Conservation (phyloP, 108 stramenopile genomes). For the Asterionellopsis glacialis region DNA sequence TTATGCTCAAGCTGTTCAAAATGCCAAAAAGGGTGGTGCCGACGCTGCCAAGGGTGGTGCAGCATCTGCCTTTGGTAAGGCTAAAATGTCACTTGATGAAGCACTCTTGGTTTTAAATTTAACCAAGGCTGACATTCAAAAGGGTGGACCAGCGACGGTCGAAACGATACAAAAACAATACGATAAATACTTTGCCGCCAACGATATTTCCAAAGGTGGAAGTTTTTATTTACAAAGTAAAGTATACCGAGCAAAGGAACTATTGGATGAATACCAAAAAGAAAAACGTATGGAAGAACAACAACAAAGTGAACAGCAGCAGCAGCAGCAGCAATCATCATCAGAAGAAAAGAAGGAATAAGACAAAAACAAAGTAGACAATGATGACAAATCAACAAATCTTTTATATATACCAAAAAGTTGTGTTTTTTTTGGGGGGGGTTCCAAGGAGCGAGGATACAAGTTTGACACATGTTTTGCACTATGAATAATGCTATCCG, state of each 20-base stretch:
- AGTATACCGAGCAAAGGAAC: slow-evolving; percentile 91
- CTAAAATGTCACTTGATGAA: slow-evolving; percentile 19
- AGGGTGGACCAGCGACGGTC: too few species aligned
- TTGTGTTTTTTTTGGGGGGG: too few species aligned
- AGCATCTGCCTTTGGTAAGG: too few species aligned
- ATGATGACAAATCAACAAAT: too few species aligned
- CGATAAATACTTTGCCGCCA: slow-evolving; percentile 89
- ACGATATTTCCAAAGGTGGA: slow-evolving; percentile 91
- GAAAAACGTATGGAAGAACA: slow-evolving; percentile 57
- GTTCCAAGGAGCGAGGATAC: too few species aligned
- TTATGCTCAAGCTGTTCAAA: slow-evolving; percentile 38
- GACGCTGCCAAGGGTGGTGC: slow-evolving; percentile 28
- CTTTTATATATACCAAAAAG: too few species aligned
- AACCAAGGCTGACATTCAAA: slow-evolving; percentile 30
- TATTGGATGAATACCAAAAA: slow-evolving; percentile 65
- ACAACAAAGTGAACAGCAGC: slow-evolving; percentile 3
- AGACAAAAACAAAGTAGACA: too few species aligned
- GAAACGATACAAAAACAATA: slow-evolving; percentile 45
- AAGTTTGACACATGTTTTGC: too few species aligned
- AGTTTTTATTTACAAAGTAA: slow-evolving; percentile 98
- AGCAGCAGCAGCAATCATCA: not conserved
- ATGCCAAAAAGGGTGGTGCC: slow-evolving; percentile 43
- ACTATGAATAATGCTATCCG: too few species aligned
- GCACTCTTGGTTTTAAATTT: slow-evolving; percentile 67
- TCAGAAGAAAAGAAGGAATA: too few species aligned